A percentile compares a stretch with the other conserved stretches of the same genome.
Evolutionary conservation across 148 eudicot genomes (phyloP).

Genomic region (Nyssa sinensis): DNA sequence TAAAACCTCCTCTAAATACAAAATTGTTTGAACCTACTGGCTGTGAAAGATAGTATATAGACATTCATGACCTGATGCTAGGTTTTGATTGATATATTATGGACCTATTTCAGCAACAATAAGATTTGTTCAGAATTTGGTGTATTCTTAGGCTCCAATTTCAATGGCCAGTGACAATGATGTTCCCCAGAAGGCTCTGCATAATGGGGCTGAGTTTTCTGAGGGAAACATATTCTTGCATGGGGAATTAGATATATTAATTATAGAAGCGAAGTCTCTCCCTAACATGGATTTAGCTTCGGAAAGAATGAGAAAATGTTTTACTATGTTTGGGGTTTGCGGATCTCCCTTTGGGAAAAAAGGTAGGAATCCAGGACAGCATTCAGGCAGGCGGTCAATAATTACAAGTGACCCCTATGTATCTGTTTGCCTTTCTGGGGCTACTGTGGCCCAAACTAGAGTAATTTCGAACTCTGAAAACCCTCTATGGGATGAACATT

Average conservation of each 20-base stretch:
- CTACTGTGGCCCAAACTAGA: conserved; percentile 29
- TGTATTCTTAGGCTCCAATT: neutral
- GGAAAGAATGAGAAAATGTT: conserved; percentile 22
- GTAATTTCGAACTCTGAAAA: conserved; percentile 21
- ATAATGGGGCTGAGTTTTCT: conserved; percentile 1
- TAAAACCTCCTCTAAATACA: too few species aligned
- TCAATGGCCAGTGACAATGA: conserved; percentile 12
- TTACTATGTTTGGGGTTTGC: conserved; percentile 15
- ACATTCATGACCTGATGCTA: too few species aligned
- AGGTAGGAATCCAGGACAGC: neutral
- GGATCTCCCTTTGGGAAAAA: conserved; percentile 1
- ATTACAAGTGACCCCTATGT: conserved; percentile 31
- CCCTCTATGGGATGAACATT: conserved; percentile 29
- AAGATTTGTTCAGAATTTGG: neutral
- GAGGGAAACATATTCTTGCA: conserved; percentile 12
- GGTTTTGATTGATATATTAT: too few species aligned
- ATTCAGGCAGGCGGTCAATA: conserved; percentile 3
- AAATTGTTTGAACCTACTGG: too few species aligned
- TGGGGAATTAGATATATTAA: conserved; percentile 22
- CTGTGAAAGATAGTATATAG: too few species aligned
- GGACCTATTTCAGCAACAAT: too few species aligned
- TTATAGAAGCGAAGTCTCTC: conserved; percentile 28
- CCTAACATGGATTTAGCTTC: conserved; percentile 30
- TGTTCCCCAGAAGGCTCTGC: neutral
- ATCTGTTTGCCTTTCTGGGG: conserved; percentile 26